Conservation (phyloP, 2,329 filamentous ascomycete genomes). For the Ceratocystiopsis minuta region DNA sequence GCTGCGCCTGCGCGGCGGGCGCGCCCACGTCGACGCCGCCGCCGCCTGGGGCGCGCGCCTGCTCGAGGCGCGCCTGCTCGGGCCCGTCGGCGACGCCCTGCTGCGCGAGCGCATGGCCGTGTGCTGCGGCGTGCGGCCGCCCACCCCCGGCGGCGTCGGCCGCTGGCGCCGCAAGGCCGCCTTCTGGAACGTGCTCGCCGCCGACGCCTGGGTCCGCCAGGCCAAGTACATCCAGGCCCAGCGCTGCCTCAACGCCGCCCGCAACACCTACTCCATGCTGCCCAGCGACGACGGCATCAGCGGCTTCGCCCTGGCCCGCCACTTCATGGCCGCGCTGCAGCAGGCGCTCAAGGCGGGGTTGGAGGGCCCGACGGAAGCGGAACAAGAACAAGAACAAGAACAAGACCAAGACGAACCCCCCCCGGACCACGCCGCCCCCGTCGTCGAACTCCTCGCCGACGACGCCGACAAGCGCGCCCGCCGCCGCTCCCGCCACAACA, state of each 20-base stretch:
- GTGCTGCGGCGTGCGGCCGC: constrained; percentile 54
- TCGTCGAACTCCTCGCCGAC: constrained; percentile 24
- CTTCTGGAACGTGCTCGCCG: constrained; percentile 69
- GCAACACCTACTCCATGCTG: constrained; percentile 32
- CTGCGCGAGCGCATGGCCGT: constrained; percentile 72
- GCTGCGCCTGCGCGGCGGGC: constrained; percentile 59
- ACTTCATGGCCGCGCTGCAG: constrained; percentile 34
- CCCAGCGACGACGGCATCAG: constrained; percentile 31
- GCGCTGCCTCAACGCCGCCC: constrained; percentile 54
- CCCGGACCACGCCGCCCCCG: constrained; percentile 12
- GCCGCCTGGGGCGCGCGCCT: constrained; percentile 69
- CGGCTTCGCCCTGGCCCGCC: constrained; percentile 30
- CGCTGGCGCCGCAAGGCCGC: constrained; percentile 67
- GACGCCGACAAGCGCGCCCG: constrained; percentile 25
- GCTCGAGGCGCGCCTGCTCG: constrained; percentile 59
- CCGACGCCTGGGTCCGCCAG: constrained; percentile 67
- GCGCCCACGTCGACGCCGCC: constrained; percentile 68
- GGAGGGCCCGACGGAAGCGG: too few relatives aligned
- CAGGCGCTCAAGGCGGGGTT: constrained; percentile 28
- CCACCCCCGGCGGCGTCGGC: constrained; percentile 45
- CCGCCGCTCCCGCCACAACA: constrained; percentile 34
- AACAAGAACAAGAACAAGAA: neutral
- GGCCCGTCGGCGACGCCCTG: constrained; percentile 59
- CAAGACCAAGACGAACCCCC: neutral
- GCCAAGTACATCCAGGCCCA: constrained; percentile 64